Conservation (phyloP, 768 basidiomycete genomes). For the Naganishia kalamii region DNA sequence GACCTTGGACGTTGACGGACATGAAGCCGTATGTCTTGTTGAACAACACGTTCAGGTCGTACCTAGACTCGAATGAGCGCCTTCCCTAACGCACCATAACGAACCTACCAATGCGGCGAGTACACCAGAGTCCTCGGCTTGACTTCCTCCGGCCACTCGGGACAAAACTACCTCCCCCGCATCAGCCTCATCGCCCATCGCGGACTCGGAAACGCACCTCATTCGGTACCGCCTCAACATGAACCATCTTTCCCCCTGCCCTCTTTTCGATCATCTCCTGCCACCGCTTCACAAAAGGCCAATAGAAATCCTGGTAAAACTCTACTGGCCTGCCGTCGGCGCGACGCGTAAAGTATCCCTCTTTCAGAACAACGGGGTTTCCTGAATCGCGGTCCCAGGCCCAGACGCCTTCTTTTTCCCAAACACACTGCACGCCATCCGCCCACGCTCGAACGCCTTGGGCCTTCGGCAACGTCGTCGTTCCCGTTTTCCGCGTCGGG, state of each 20-base stretch:
- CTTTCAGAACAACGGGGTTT: constrained; percentile 67
- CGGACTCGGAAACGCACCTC: constrained; percentile 55
- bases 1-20: constrained; percentile 84
- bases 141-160: constrained; percentile 64
- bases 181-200: background rate
- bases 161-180: constrained; percentile 58
- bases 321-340: constrained; percentile 56
- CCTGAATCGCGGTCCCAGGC: constrained; percentile 66
- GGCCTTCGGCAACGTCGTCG: constrained; percentile 53
- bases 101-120: constrained; percentile 63
- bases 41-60: constrained; percentile 85
- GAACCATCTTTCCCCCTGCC: constrained; percentile 31
- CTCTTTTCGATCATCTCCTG: constrained; percentile 27
- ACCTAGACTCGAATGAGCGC: constrained; percentile 53
- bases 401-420: constrained; percentile 94
- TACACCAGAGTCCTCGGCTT: constrained; percentile 61
- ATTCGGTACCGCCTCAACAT: constrained; percentile 85
- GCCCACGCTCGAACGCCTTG: constrained; percentile 49
- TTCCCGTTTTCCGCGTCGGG: constrained; percentile 60
- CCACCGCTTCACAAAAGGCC: constrained; percentile 44
- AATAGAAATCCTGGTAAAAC: constrained; percentile 45
- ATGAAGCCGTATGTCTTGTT: constrained; percentile 75
- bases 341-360: constrained; percentile 74
- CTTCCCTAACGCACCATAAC: background rate
- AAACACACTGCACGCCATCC: constrained; percentile 55